Conservation (phyloP, 768 basidiomycete genomes). For the Pholiota molesta region DNA sequence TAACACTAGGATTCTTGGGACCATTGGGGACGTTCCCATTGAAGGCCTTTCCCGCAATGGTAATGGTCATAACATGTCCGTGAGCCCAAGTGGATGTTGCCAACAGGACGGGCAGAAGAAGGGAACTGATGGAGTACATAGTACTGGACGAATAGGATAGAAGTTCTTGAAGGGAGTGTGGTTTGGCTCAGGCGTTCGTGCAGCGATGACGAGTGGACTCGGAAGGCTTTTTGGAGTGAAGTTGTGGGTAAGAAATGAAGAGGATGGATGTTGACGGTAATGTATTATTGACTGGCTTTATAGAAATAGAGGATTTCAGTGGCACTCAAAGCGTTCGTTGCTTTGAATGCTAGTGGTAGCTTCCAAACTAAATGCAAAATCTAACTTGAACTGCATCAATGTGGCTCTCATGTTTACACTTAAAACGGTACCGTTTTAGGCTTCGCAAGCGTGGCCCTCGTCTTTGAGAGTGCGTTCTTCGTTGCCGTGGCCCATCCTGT, state of each 20-base stretch:
- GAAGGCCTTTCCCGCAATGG: slow-evolving; percentile 41
- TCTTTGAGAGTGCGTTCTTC: too few relatives aligned
- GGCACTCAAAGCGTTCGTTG: too few relatives aligned
- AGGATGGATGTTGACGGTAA: too few relatives aligned
- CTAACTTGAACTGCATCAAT: neutral
- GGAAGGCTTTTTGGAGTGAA: too few relatives aligned
- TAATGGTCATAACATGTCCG: slow-evolving; percentile 41
- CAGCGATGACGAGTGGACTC: too few relatives aligned
- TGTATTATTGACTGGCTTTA: too few relatives aligned
- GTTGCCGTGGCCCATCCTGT: too few relatives aligned
- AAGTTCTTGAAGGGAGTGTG: neutral
- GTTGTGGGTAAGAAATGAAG: too few relatives aligned
- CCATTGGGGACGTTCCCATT: slow-evolving; percentile 35
- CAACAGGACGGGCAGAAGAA: slow-evolving; percentile 34
- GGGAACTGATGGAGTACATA: slow-evolving; percentile 8
- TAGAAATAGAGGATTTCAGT: too few relatives aligned
- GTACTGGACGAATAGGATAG: neutral
- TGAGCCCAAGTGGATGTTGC: slow-evolving; percentile 45
- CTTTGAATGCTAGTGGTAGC: too few relatives aligned
- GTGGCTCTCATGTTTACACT: neutral
- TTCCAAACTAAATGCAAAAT: too few relatives aligned
- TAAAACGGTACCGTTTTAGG: neutral
- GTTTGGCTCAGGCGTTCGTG: neutral
- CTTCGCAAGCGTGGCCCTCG: neutral
- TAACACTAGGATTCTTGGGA: slow-evolving; percentile 28